phyloP scores from a whole-genome alignment of 768 basidiomycete species.

The Boletus vinaceobasis region DNA sequence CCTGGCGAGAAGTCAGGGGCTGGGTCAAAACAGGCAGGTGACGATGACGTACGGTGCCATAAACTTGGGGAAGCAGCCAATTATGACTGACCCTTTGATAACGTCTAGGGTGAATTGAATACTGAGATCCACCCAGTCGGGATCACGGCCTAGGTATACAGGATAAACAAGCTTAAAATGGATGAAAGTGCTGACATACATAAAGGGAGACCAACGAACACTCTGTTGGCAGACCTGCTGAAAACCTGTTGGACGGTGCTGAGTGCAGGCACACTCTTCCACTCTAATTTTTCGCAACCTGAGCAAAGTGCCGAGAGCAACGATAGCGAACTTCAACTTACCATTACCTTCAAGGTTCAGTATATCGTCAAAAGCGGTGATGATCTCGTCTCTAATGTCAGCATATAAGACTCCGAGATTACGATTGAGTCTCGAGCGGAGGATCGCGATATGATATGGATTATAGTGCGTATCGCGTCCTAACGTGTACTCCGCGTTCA shows the following conservation, averaged over 20 bases:
- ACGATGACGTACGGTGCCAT: constrained; percentile 28
- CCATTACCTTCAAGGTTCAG: constrained; percentile 26
- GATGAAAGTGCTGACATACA: not conserved
- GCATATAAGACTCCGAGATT: constrained; percentile 38
- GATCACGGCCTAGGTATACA: constrained; percentile 3
- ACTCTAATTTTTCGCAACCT: not conserved
- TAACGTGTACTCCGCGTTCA: too few relatives aligned
- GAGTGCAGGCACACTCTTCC: constrained; percentile 7
- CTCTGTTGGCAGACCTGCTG: constrained; percentile 8
- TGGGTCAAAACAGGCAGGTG: not conserved
- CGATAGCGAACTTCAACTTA: too few relatives aligned
- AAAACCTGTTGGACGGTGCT: constrained; percentile 2
- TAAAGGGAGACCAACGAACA: constrained; percentile 14
- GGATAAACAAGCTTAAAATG: not conserved
- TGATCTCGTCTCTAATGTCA: constrained; percentile 44
- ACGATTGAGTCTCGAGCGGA: constrained; percentile 35
- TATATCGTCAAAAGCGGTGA: constrained; percentile 36
- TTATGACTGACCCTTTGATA: constrained; percentile 6
- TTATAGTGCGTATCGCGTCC: too few relatives aligned
- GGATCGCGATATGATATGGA: constrained; percentile 30
- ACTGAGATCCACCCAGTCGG: constrained; percentile 32
- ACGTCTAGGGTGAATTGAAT: constrained; percentile 24
- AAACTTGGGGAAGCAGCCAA: constrained; percentile 31
- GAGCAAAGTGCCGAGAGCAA: too few relatives aligned
- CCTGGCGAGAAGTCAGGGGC: constrained; percentile 1